A percentile compares a stretch with the other conserved stretches of the same genome.
phyloP scores from a whole-genome alignment of 2,329 filamentous ascomycete species.

The Thielaviopsis ethacetica region DNA sequence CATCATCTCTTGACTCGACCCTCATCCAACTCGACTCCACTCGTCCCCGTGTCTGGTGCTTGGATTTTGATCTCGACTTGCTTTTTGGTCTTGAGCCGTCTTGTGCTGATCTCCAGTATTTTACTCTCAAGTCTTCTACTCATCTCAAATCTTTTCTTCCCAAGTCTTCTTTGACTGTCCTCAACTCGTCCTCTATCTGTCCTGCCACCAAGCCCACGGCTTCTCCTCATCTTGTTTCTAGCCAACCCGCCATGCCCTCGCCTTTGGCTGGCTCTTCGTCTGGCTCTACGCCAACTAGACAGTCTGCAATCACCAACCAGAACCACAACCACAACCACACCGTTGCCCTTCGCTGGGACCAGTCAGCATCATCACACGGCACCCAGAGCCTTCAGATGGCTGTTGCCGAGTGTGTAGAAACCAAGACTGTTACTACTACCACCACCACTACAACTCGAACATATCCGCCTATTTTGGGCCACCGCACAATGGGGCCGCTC shows the following conservation, averaged over 20 bases:
- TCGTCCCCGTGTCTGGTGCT: too few relatives aligned
- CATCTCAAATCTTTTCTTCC: too few relatives aligned
- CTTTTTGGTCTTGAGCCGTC: too few relatives aligned
- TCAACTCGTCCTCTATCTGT: background rate
- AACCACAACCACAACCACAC: background rate
- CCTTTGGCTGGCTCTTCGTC: conserved; percentile 10
- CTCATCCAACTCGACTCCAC: too few relatives aligned
- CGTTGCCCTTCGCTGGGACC: conserved; percentile 28
- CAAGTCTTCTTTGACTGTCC: too few relatives aligned
- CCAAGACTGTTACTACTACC: conserved; percentile 58
- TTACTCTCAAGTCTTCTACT: too few relatives aligned
- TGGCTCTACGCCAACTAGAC: conserved; percentile 25
- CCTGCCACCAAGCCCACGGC: too few relatives aligned
- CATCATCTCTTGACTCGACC: too few relatives aligned
- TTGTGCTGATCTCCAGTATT: too few relatives aligned
- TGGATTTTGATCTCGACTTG: too few relatives aligned
- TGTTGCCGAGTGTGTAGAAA: conserved; percentile 49
- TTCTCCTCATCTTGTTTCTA: background rate
- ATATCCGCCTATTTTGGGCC: conserved; percentile 73
- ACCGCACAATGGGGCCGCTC: conserved; percentile 50
- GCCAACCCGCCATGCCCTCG: conserved; percentile 11
- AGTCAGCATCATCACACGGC: conserved; percentile 21
- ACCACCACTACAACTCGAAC: conserved; percentile 76
- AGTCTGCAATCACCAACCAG: conserved; percentile 17
- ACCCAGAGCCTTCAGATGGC: conserved; percentile 34